Percentiles rank a stretch among this genome's conserved stretches.
These are phyloP conservation scores for Anthracocystis panici-leucophaei DNA, from an alignment of 1,284 basidiomycete species.

Conservation along the genomic window DNA sequence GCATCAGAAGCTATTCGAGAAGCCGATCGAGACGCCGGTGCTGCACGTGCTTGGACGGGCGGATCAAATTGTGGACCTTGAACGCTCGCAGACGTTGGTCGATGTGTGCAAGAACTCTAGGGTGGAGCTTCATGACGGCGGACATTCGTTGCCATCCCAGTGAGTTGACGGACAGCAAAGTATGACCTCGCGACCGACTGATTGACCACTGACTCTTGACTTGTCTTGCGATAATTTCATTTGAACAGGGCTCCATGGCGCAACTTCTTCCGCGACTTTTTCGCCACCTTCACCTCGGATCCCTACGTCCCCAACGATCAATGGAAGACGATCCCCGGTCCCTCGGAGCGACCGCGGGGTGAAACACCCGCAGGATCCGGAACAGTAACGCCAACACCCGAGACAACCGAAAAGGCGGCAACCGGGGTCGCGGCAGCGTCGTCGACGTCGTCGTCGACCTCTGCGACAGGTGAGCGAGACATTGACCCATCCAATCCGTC, in stretches of 20 bases:
- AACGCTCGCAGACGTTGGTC: conserved; percentile 59
- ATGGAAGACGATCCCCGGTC: conserved; percentile 47
- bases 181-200: background rate
- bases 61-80: conserved; percentile 58
- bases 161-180: conserved; percentile 8
- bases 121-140: conserved; percentile 67
- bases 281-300: conserved; percentile 54
- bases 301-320: conserved; percentile 40
- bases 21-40: conserved; percentile 58
- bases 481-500: conserved; percentile 61
- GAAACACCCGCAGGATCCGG: conserved; percentile 49
- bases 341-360: conserved; percentile 47
- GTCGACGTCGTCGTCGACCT: conserved; percentile 14
- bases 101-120: conserved; percentile 55
- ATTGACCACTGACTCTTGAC: background rate
- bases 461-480: conserved; percentile 55
- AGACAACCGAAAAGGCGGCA: conserved; percentile 18
- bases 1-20: conserved; percentile 57
- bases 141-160: conserved; percentile 66
- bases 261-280: conserved; percentile 64
- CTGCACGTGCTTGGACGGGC: conserved; percentile 59
- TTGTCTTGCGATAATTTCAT: background rate
- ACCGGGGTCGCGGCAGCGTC: conserved; percentile 1
- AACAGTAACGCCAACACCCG: conserved; percentile 44
- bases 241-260: conserved; percentile 61